Percentiles rank a stretch among this genome's conserved stretches.
These are phyloP conservation scores for Globisporangium emineosum DNA, from an alignment of 352 stramenopile genomes.

Conservation along the genomic window DNA sequence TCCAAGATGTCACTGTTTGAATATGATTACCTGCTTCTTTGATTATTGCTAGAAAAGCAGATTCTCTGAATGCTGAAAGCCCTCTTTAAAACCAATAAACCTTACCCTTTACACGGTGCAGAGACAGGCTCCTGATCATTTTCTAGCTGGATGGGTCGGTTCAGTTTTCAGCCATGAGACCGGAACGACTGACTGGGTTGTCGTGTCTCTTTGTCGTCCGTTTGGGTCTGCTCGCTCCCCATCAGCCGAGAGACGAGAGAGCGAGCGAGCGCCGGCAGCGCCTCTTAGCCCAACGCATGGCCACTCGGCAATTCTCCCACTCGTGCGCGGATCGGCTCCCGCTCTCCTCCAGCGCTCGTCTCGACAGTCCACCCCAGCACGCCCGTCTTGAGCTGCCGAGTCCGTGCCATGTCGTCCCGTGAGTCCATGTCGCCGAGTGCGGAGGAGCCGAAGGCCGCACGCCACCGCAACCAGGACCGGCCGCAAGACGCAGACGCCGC, in stretches of 20 bases:
- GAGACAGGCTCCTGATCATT: neutral
- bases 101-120: neutral
- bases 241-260: neutral
- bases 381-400: neutral
- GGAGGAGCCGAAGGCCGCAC: neutral
- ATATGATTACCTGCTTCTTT: neutral
- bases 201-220: neutral
- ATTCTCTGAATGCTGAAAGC: too few species aligned
- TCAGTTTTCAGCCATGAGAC: conserved; percentile 2
- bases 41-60: too few species aligned
- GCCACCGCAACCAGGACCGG: neutral
- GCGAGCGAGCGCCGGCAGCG: neutral
- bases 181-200: neutral
- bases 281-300: too few species aligned
- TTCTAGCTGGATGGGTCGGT: neutral
- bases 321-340: conserved; percentile 6
- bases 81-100: neutral
- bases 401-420: conserved; percentile 9
- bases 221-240: neutral
- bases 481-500: conserved; percentile 1
- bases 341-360: neutral
- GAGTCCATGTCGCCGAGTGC: conserved; percentile 14
- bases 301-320: conserved; percentile 12
- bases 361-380: neutral
- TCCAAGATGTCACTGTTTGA: neutral